A percentile compares a stretch with the other conserved stretches of the same genome.
phyloP scores from a whole-genome alignment of 2,329 filamentous ascomycete species.

The Fusarium nisikadoi region DNA sequence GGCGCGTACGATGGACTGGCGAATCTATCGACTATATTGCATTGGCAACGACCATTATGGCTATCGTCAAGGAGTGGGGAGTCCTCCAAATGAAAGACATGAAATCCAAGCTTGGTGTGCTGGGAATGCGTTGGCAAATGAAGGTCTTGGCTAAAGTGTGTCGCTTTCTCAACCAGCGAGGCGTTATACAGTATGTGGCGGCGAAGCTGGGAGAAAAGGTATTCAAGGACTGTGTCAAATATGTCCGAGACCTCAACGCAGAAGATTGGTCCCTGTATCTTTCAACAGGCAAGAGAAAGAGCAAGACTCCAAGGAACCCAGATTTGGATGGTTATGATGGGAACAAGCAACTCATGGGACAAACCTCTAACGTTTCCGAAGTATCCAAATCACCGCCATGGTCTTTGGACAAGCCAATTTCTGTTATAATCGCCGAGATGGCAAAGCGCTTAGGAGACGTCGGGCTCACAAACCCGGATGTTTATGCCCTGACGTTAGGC shows the following conservation, averaged over 20 bases:
- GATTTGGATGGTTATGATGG: slow-evolving; percentile 43
- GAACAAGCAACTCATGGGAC: slow-evolving; percentile 31
- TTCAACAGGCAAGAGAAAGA: slow-evolving; percentile 57
- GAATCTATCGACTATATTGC: slow-evolving; percentile 68
- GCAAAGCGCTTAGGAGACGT: slow-evolving; percentile 43
- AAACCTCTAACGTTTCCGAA: slow-evolving; percentile 40
- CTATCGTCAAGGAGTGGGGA: slow-evolving; percentile 66
- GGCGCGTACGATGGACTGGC: slow-evolving; percentile 66
- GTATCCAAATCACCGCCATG: slow-evolving; percentile 46
- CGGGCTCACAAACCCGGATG: slow-evolving; percentile 52
- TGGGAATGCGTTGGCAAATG: slow-evolving; percentile 68
- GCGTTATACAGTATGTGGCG: slow-evolving; percentile 66
- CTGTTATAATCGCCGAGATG: slow-evolving; percentile 46
- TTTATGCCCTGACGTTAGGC: slow-evolving; percentile 52
- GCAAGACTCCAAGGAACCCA: slow-evolving; percentile 42
- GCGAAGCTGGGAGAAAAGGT: slow-evolving; percentile 64
- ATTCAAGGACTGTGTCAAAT: slow-evolving; percentile 72
- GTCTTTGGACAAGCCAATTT: slow-evolving; percentile 50
- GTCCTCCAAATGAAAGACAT: slow-evolving; percentile 69
- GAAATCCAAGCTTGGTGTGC: slow-evolving; percentile 66
- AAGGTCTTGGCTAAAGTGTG: slow-evolving; percentile 68
- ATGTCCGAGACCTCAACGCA: slow-evolving; percentile 63
- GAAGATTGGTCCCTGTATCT: slow-evolving; percentile 68
- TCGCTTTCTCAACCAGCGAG: slow-evolving; percentile 66
- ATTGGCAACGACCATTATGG: slow-evolving; percentile 67